Evolutionary conservation across 768 basidiomycete genomes (phyloP).

Genomic region (Russula vinacea): DNA sequence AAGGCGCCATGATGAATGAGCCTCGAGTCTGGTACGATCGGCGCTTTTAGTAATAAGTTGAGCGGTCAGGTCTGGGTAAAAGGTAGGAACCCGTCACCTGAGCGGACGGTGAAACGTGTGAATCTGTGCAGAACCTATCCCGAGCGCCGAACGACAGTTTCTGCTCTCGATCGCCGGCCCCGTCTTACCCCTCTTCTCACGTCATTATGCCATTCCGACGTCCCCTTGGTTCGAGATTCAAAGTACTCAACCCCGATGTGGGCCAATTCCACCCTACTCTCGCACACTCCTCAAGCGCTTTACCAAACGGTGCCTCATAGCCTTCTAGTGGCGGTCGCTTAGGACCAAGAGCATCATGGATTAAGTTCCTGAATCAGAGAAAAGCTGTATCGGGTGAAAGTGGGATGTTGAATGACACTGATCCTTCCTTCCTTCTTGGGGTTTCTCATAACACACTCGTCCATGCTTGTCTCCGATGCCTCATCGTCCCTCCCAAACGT

Average conservation of each 20-base stretch:
- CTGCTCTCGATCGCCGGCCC: too few species aligned
- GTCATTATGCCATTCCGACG: not conserved
- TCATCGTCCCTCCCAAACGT: constrained; percentile 20
- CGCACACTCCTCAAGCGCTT: constrained; percentile 43
- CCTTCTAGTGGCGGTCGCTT: too few species aligned
- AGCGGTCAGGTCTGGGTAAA: too few species aligned
- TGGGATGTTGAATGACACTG: constrained; percentile 81
- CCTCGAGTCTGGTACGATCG: too few species aligned
- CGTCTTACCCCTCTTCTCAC: not conserved
- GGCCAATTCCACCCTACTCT: constrained; percentile 36
- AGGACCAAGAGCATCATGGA: too few species aligned
- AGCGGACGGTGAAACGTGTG: too few species aligned
- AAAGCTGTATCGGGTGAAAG: constrained; percentile 56
- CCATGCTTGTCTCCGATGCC: constrained; percentile 28
- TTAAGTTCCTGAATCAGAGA: constrained; percentile 49
- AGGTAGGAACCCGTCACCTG: too few species aligned
- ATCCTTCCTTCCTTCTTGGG: constrained; percentile 62
- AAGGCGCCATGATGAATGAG: too few species aligned
- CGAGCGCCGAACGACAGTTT: too few species aligned
- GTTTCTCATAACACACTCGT: constrained; percentile 36
- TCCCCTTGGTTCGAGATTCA: constrained; percentile 21
- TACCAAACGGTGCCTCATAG: constrained; percentile 49
- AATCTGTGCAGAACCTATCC: too few species aligned
- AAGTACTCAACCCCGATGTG: not conserved
- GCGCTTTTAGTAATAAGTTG: too few species aligned